Evolutionary conservation across 2,329 filamentous ascomycete genomes (phyloP), one percentile per base, ranked within the genome.

Genomic region (Pseudopithomyces maydicus): DNA sequence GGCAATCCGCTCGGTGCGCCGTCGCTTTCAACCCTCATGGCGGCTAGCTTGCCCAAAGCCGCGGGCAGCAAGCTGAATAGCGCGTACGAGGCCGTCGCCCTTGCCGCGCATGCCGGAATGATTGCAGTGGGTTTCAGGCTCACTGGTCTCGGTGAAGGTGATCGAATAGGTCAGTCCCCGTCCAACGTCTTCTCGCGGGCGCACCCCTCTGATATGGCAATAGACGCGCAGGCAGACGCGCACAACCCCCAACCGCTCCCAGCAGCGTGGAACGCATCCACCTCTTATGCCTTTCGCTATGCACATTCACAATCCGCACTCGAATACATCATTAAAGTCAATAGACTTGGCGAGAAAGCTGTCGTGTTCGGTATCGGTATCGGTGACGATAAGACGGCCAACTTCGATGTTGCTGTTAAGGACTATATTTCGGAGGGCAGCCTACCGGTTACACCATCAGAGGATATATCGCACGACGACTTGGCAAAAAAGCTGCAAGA

Each of bases 81-180:
- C 56, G 85, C 89, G 0, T 91, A 90, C 73, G 93, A 98, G 78
- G 91, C 90, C 46, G 81, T 97, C 58, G 92, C 91, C 15, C 84
- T 98, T 22, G 88, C 96, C 61, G 82, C 88, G 19, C 94, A 99
- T 75, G 90, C 91, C 3, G 92, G 88, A 68, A 90, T 98, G 87
- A 74, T 85, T 22, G 88, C 88, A 8, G 86, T 94, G 2, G 90
- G 88, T 61, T 98, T 97, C 74, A 84, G 88, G 52, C 82, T 98
- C 2, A 78, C 92, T 17, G 93, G 93, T 1, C 88, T 97, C n/a
- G 85, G 89, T 46, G 92, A 98, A 76, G 91, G 94, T 52, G 86
- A 92, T 71, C 85, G 81, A 46, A 85, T 90, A 62, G 84, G 90
- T 91, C 77, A 58, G 78, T 66, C 20, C n/a, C 17, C 51, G 26